Base-by-base conservation (phyloP, 345 rosid genomes). In the Dimocarpus longan region DNA sequence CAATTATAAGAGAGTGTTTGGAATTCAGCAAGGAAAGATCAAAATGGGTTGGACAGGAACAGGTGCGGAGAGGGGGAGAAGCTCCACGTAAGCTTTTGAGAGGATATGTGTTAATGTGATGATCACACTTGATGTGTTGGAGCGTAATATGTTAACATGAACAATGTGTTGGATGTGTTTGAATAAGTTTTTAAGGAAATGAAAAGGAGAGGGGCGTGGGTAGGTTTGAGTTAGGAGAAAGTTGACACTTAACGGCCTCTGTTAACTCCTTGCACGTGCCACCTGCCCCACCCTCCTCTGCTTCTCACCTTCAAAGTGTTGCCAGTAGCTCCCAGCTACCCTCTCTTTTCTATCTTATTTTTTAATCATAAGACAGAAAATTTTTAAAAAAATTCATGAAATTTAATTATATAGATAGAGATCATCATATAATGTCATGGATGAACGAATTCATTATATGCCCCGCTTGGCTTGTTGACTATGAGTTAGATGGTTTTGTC, bases 151-250 rank as follows among this genome's bases (percentile, higher is more conserved):
- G 28, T 1, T 1, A 16, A 19, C 63, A 21, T 66, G 71, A 50
- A 48, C 21, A 46, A 5, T 16, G 37, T 28, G 37, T 28, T 22
- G 37, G 37, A 0, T 32, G 3, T 24, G 67, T 63, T 63, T 52
- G 59, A 52, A 52, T 22, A 22, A 8, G 66, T 7, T 24, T 60
- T 83, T 78, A 81, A 83, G 81, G 63, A 76, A 72, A 44, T 32
- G 2, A 1, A 10, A 26, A 21, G 0, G 59, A 16, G 80, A 43
- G 77, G 75, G 46, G 69, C 39, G 86, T 26, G 28, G 28, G 82
- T 90, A 88, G 95, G 95, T 91, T 77, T 65, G 90, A 84, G 91
- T 86, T 85, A 85, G 92, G 78, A 84, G 64, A 73, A 78, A 80
- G 82, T 37, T 66, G 79, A 87, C 84, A 26, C 28, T 26, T 26